A percentile compares a stretch with the other conserved stretches of the same genome.
These are phyloP conservation scores for Triticum dicoccoides DNA, from an alignment of 176 grass and related monocot species.

Conservation along the genomic window DNA sequence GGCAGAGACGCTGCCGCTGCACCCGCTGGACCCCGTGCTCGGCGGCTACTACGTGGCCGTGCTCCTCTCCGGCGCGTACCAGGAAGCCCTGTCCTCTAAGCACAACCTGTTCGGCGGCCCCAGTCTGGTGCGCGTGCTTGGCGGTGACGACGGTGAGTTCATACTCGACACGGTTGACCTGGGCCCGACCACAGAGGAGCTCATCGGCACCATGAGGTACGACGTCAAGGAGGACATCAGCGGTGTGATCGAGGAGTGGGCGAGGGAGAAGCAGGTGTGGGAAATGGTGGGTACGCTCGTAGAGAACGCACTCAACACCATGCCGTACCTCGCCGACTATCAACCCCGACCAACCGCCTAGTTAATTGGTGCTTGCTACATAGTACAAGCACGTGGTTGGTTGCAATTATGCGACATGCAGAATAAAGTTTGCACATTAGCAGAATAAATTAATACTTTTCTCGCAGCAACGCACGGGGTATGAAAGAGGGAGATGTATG, in stretches of 20 bases:
- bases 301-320: neutral
- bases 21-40: neutral
- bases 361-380: neutral
- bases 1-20: neutral
- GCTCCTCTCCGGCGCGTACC: slow-evolving; percentile 22
- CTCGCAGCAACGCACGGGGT: no score
- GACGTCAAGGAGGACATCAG: neutral
- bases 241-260: neutral
- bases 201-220: neutral
- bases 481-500: no score
- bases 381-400: no score
- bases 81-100: neutral
- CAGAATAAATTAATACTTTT: no score
- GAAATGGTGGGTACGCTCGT: neutral
- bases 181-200: slow-evolving; percentile 1
- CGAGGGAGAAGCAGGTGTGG: neutral
- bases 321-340: slow-evolving; percentile 14
- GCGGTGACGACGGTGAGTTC: neutral
- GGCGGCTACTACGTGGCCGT: slow-evolving; percentile 31
- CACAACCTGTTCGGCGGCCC: slow-evolving; percentile 36
- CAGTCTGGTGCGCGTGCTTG: neutral
- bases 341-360: neutral
- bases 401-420: no score
- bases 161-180: neutral
- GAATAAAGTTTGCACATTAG: no score